phyloP scores from a whole-genome alignment of 2,329 filamentous ascomycete genomes.

The Dactylellina leptospora region DNA sequence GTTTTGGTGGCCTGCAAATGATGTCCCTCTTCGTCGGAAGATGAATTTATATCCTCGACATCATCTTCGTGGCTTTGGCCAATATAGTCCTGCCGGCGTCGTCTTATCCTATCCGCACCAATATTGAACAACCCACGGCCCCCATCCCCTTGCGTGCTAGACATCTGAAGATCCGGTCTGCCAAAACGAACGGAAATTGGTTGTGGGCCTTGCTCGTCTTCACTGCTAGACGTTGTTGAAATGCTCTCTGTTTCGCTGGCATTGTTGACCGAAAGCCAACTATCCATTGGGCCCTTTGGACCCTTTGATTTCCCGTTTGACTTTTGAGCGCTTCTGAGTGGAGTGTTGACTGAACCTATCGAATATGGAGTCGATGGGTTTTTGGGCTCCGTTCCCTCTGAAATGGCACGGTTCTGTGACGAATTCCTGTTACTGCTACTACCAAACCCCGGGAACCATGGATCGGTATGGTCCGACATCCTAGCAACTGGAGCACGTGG shows the following conservation, averaged over 20 bases:
- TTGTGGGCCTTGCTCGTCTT: constrained; percentile 1
- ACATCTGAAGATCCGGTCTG: constrained; percentile 33
- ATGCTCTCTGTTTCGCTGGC: not conserved
- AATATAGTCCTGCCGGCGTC: not conserved
- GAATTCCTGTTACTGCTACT: constrained; percentile 14
- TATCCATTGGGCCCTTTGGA: constrained; percentile 21
- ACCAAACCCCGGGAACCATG: constrained; percentile 35
- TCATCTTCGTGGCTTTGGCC: constrained; percentile 11
- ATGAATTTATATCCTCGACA: constrained; percentile 28
- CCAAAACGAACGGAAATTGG: constrained; percentile 30
- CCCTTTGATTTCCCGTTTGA: constrained; percentile 1
- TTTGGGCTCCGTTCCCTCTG: not conserved
- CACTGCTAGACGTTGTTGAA: not conserved
- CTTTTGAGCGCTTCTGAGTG: constrained; percentile 5
- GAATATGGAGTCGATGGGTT: not conserved
- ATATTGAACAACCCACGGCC: constrained; percentile 41
- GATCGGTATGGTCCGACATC: constrained; percentile 7
- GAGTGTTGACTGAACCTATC: too few species aligned
- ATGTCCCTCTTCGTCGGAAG: constrained; percentile 38
- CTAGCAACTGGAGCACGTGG: constrained; percentile 23
- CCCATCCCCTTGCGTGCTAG: constrained; percentile 21
- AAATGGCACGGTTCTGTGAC: too few species aligned
- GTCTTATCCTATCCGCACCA: constrained; percentile 33
- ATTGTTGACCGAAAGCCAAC: constrained; percentile 19
- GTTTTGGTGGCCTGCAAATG: not conserved